phyloP scores from a whole-genome alignment of 257 asterid species.

The Eustoma russellianum region DNA sequence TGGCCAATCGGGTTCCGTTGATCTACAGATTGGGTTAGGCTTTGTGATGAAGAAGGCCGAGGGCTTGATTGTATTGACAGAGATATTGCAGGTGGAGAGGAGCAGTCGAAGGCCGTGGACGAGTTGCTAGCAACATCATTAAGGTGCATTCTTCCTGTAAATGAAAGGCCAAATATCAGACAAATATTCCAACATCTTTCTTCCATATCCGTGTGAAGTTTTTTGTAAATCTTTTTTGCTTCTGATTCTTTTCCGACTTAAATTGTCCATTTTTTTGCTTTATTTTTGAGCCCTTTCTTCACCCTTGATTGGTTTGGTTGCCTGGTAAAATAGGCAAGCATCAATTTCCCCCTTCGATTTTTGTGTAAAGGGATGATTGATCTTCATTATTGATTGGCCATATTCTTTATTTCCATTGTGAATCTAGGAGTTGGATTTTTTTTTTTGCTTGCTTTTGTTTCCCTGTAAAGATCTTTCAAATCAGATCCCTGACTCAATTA shows the following conservation, averaged over 20 bases:
- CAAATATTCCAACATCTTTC: slow-evolving; percentile 61
- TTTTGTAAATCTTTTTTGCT: slow-evolving; percentile 51
- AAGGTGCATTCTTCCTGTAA: slow-evolving; percentile 83
- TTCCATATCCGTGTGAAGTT: slow-evolving; percentile 60
- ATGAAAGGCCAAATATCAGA: slow-evolving; percentile 85
- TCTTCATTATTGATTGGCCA: slow-evolving; percentile 63
- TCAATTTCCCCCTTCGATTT: slow-evolving; percentile 62
- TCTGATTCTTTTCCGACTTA: slow-evolving; percentile 45
- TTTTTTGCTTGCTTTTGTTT: too few species aligned
- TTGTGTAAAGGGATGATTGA: slow-evolving; percentile 90
- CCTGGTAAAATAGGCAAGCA: slow-evolving; percentile 51
- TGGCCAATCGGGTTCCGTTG: slow-evolving; percentile 88
- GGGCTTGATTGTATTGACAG: slow-evolving; percentile 91
- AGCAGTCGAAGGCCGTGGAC: slow-evolving; percentile 65
- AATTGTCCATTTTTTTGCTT: slow-evolving; percentile 21
- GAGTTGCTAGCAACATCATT: slow-evolving; percentile 70
- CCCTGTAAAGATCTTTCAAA: too few species aligned
- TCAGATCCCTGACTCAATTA: too few species aligned
- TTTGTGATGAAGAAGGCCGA: slow-evolving; percentile 79
- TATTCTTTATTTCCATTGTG: slow-evolving; percentile 35
- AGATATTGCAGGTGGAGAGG: slow-evolving; percentile 78
- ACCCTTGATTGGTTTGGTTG: slow-evolving; percentile 28
- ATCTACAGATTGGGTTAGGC: slow-evolving; percentile 94
- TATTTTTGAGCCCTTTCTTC: slow-evolving; percentile 4
- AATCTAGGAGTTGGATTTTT: neutral